A percentile compares a stretch with the other conserved stretches of the same genome.
phyloP scores from a whole-genome alignment of 1,284 basidiomycete genomes.

The Lentinus polychrous region DNA sequence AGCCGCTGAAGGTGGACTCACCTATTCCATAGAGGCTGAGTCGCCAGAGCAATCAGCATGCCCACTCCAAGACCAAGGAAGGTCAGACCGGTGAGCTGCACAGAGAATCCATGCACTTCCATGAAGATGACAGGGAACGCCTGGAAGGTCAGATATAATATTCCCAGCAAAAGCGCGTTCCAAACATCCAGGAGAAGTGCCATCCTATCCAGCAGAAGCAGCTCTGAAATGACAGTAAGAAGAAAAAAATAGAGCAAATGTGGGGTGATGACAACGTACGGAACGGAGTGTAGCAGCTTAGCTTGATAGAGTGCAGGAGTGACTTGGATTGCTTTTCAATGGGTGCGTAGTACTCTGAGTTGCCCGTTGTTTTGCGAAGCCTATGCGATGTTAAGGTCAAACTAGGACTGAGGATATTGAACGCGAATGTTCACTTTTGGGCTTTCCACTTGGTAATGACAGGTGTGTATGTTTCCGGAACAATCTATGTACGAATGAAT shows the following conservation, averaged over 20 bases:
- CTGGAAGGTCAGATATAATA: slow-evolving; percentile 71
- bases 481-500: slow-evolving; percentile 28
- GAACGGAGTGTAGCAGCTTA: slow-evolving; percentile 55
- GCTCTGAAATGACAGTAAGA: slow-evolving; percentile 35
- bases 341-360: slow-evolving; percentile 49
- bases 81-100: slow-evolving; percentile 53
- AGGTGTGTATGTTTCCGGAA: slow-evolving; percentile 75
- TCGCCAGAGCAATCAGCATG: slow-evolving; percentile 45
- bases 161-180: slow-evolving; percentile 61
- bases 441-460: slow-evolving; percentile 58
- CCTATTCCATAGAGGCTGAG: slow-evolving; percentile 63
- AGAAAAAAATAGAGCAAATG: background rate
- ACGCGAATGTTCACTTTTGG: slow-evolving; percentile 18
- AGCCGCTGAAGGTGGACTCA: slow-evolving; percentile 22
- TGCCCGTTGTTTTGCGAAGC: slow-evolving; percentile 50
- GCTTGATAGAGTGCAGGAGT: slow-evolving; percentile 31
- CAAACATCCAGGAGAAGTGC: slow-evolving; percentile 60
- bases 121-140: slow-evolving; percentile 69
- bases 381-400: slow-evolving; percentile 18
- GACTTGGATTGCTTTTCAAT: slow-evolving; percentile 40
- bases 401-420: too few species aligned
- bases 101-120: slow-evolving; percentile 52
- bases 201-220: slow-evolving; percentile 70
- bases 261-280: slow-evolving; percentile 37
- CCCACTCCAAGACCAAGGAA: slow-evolving; percentile 74